Conservation (phyloP, 2,329 filamentous ascomycete genomes). For the Stagonosporopsis tanaceti region DNA sequence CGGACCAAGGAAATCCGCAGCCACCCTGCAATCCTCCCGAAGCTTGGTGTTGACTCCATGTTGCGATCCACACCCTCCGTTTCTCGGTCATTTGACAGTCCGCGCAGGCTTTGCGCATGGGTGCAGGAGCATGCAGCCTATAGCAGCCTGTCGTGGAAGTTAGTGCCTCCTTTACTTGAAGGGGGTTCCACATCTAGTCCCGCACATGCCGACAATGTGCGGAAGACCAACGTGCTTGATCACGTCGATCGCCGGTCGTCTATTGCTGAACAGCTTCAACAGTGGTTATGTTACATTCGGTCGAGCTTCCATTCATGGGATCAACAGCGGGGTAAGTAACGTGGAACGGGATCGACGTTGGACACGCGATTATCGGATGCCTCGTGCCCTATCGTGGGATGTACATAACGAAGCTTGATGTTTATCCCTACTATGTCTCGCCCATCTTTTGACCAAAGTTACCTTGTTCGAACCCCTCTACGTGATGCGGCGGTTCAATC, state of each 20-base stretch:
- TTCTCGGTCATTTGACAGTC: constrained; percentile 15
- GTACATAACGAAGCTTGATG: constrained; percentile 5
- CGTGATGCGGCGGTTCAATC: constrained; percentile 35
- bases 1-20: constrained; percentile 10
- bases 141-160: background rate
- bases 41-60: constrained; percentile 11
- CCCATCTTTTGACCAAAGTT: constrained; percentile 2
- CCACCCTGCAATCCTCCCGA: constrained; percentile 19
- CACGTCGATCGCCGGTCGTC: constrained; percentile 28
- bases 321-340: constrained; percentile 45
- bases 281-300: constrained; percentile 35
- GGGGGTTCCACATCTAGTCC: background rate
- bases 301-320: constrained; percentile 24
- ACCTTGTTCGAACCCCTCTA: background rate
- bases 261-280: constrained; percentile 30
- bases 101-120: background rate
- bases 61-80: constrained; percentile 11
- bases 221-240: constrained; percentile 20
- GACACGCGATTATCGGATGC: constrained; percentile 5
- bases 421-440: background rate
- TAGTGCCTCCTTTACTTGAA: constrained; percentile 5
- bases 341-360: constrained; percentile 28
- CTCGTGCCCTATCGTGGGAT: constrained; percentile 6
- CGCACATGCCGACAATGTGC: constrained; percentile 8
- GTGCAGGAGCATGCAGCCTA: constrained; percentile 1